These are phyloP conservation scores for Fusarium nanum DNA, from an alignment of 2,329 filamentous ascomycete genomes.

Conservation along the genomic window DNA sequence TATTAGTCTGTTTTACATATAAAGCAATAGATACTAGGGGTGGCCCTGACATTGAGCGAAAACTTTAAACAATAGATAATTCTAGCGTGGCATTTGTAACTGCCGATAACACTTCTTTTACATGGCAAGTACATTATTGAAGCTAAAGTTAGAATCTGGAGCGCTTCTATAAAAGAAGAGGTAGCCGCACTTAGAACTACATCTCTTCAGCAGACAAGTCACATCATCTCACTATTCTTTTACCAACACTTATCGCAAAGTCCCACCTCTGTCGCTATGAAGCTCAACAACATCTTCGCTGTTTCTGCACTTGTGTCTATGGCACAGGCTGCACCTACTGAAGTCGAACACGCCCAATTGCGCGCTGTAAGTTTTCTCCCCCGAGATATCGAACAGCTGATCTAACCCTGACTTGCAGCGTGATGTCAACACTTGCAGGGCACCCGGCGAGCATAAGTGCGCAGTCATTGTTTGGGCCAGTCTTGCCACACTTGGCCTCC, in stretches of 20 bases:
- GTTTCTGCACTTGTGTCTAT: neutral
- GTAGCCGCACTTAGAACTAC: neutral
- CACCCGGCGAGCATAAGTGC: neutral
- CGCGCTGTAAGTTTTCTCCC: neutral
- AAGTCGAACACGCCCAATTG: neutral
- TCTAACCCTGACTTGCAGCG: neutral
- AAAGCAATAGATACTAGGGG: neutral
- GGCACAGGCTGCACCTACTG: neutral
- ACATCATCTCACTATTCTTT: neutral
- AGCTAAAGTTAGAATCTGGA: neutral
- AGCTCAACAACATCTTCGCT: neutral
- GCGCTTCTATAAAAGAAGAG: neutral
- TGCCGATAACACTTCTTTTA: neutral
- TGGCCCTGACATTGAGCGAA: neutral
- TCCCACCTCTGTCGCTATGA: neutral
- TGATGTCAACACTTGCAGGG: neutral
- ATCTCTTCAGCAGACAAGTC: neutral
- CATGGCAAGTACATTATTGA: accelerated
- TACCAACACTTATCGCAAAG: neutral
- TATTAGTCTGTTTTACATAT: neutral
- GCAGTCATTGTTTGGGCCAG: neutral
- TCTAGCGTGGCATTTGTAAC: neutral
- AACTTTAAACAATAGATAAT: neutral
- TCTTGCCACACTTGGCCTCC: neutral
- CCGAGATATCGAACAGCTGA: too few relatives aligned